These are phyloP conservation scores for Aspergillus affinis DNA, from an alignment of 495 filamentous ascomycete species.

Conservation along the genomic window DNA sequence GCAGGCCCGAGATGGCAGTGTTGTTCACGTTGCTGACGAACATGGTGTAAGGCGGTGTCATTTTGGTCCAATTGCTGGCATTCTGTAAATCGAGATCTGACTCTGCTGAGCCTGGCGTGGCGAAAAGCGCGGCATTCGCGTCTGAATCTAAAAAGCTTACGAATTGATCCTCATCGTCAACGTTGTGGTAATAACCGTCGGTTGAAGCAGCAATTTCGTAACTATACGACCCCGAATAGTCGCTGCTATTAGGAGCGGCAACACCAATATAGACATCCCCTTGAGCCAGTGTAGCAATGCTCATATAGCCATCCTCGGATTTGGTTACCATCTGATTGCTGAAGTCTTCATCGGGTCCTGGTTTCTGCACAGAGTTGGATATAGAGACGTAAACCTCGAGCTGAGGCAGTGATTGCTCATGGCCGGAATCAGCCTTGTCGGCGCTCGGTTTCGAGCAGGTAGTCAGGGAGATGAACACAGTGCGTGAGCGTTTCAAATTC, in stretches of 20 bases:
- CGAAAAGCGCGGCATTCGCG: slow-evolving; percentile 68
- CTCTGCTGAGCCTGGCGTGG: slow-evolving; percentile 67
- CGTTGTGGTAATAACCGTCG: slow-evolving; percentile 68
- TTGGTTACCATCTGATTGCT: slow-evolving; percentile 39
- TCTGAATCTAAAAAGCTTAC: slow-evolving; percentile 81
- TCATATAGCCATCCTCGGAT: slow-evolving; percentile 58
- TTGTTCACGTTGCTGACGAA: slow-evolving; percentile 71
- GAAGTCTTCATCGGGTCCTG: slow-evolving; percentile 58
- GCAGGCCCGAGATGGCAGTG: slow-evolving; percentile 61
- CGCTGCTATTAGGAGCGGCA: slow-evolving; percentile 59
- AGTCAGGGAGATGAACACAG: slow-evolving; percentile 76
- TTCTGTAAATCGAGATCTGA: slow-evolving; percentile 37
- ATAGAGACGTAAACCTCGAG: slow-evolving; percentile 77
- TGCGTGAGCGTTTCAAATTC: slow-evolving; percentile 38
- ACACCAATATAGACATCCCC: slow-evolving; percentile 74
- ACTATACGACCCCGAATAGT: slow-evolving; percentile 62
- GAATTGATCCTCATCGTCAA: slow-evolving; percentile 45
- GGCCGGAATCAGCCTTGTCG: slow-evolving; percentile 34
- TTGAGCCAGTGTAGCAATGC: slow-evolving; percentile 35
- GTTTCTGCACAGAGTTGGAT: slow-evolving; percentile 59
- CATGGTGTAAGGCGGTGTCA: slow-evolving; percentile 65
- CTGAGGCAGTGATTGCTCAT: slow-evolving; percentile 54
- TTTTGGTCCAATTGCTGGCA: slow-evolving; percentile 56
- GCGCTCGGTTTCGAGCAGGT: slow-evolving; percentile 71
- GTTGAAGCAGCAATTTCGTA: slow-evolving; percentile 83